Conservation (phyloP, 306 rosid genomes). For the Urtica urens region DNA sequence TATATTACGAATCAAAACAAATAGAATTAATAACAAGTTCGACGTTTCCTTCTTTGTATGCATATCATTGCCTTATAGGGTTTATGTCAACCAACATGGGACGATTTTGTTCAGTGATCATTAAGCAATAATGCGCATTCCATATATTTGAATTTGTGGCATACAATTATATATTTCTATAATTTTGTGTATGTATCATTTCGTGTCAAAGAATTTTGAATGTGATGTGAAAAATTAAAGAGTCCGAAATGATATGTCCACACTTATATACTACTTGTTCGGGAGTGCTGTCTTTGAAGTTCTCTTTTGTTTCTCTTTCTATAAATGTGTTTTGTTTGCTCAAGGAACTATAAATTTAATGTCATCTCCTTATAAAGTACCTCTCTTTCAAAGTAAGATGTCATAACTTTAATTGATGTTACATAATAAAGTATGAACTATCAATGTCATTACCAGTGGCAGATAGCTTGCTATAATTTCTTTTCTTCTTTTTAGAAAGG, state of each 20-base stretch:
- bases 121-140: background rate
- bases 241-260: background rate
- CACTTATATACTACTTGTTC: constrained; percentile 1
- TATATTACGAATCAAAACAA: no score
- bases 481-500: no score
- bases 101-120: background rate
- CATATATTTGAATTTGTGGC: background rate
- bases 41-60: no score
- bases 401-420: constrained; percentile 6
- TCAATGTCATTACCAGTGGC: background rate
- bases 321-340: constrained; percentile 10
- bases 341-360: constrained; percentile 6
- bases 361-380: background rate
- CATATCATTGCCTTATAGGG: no score
- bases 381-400: background rate
- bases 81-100: constrained; percentile 3
- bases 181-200: background rate
- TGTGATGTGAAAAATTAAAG: no score
- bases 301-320: background rate
- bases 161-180: background rate
- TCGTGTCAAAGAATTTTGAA: no score
- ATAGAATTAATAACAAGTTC: no score
- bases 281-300: background rate
- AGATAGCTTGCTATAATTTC: no score
- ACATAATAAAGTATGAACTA: background rate